Base-by-base conservation (phyloP, 2,329 filamentous ascomycete genomes). In the Alternaria sp. region DNA sequence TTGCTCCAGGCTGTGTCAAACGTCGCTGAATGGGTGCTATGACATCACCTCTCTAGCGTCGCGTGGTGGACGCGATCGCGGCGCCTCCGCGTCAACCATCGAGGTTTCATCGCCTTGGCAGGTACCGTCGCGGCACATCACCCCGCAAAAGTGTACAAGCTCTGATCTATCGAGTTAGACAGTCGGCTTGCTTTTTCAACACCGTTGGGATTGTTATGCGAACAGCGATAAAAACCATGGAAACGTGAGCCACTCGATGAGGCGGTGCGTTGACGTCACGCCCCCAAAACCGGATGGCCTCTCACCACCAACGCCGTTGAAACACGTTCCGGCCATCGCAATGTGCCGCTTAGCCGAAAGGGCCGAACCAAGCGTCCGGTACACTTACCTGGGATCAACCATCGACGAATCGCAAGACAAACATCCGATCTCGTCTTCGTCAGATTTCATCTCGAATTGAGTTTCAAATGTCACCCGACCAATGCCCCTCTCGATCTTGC, bases 31-130 rank as follows among this genome's bases (percentile, higher is more conserved):
- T 34, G 34, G 20, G 18, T 51, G 53, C 12, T 32, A 63, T 64
- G 63, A 68, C 62, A 61, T 66, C 65, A 64, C 39, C 11, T n/a
- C 42, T 38, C 26, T 63, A 59, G 48, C 54, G 39, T 24, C 60
- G 59, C 51, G 55, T 57, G 39, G 49, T 51, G 28, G n/a, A 24
- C 57, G 38, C 44, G 51, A 57, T 52, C 47, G 18, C 28, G 32
- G 46, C 32, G 52, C 34, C 34, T 48, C 51, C 54, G 34, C 41
- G 44, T 38, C 54, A 24, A 42, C 22, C 49, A 41, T 41, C 38
- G 38, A 22, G n/a, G 7, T 12, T 36, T 36, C 42, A 61, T 54
- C 56, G 42, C 41, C 65, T 67, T 67, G 65, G 65, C 65, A 65
- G 61, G 63, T 48, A 64, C 61, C 48, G 26, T 6, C 24, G 18